Conservation (phyloP, 2,329 filamentous ascomycete species). For the Aspergillus phoenicis region DNA sequence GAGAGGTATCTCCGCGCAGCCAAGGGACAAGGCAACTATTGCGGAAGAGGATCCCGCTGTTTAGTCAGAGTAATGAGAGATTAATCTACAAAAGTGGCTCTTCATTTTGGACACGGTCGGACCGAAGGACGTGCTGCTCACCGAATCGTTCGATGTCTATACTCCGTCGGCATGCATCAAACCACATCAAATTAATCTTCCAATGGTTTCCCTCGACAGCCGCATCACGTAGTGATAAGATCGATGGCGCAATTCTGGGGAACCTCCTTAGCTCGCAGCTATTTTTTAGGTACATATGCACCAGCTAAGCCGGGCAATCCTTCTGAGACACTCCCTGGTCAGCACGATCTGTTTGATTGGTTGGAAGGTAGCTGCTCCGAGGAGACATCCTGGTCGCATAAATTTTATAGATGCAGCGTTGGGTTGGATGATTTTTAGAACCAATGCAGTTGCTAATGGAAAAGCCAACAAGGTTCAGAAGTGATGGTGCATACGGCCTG, state of each 20-base stretch:
- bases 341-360: neutral
- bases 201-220: neutral
- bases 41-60: slow-evolving; percentile 1
- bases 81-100: neutral
- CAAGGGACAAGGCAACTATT: neutral
- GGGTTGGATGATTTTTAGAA: neutral
- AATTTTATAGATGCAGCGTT: neutral
- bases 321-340: neutral
- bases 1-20: neutral
- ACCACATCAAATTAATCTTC: neutral
- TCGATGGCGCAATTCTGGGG: slow-evolving; percentile 38
- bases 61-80: slow-evolving; percentile 4
- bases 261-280: neutral
- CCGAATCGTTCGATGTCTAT: neutral
- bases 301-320: neutral
- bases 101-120: neutral
- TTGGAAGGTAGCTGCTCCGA: neutral
- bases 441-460: neutral
- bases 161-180: neutral
- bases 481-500: neutral
- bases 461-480: neutral
- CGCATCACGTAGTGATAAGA: slow-evolving; percentile 24
- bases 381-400: neutral
- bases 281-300: slow-evolving; percentile 2
- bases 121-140: neutral